These are phyloP conservation scores for Termitomyces sp. DNA, from an alignment of 768 basidiomycete species.

Conservation along the genomic window DNA sequence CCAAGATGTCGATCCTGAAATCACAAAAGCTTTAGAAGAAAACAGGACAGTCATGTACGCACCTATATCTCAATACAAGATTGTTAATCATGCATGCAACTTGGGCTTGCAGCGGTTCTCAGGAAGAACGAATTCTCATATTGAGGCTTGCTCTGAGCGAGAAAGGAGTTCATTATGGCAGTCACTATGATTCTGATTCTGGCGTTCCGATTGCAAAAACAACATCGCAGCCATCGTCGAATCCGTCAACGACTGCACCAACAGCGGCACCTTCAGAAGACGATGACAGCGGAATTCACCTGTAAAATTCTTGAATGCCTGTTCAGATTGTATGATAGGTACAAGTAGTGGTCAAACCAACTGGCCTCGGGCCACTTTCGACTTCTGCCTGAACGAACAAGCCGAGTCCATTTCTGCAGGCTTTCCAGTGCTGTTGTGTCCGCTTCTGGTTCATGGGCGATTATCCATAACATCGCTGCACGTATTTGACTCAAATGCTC, in stretches of 20 bases:
- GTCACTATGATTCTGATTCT: slow-evolving; percentile 38
- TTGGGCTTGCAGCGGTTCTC: slow-evolving; percentile 52
- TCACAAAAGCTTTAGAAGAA: slow-evolving; percentile 58
- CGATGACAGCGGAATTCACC: slow-evolving; percentile 16
- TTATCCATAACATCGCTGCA: background rate
- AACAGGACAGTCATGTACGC: slow-evolving; percentile 68
- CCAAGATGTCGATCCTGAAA: slow-evolving; percentile 45
- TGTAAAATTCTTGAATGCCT: slow-evolving; percentile 11
- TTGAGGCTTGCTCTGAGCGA: slow-evolving; percentile 58
- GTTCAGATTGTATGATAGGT: slow-evolving; percentile 2
- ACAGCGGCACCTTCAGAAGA: background rate
- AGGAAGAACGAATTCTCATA: slow-evolving; percentile 70
- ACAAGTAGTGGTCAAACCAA: background rate
- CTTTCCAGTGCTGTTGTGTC: background rate
- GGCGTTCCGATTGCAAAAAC: background rate
- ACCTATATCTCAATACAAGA: slow-evolving; percentile 1
- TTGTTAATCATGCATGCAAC: slow-evolving; percentile 1
- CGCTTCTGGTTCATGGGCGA: background rate
- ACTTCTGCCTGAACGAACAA: background rate
- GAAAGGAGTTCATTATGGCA: slow-evolving; percentile 46
- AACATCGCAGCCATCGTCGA: background rate
- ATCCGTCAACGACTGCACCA: background rate
- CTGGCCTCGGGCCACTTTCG: background rate
- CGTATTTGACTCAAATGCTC: background rate
- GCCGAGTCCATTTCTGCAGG: background rate